phyloP scores from a whole-genome alignment of 2,329 filamentous ascomycete species.

The Venturia pyrina region DNA sequence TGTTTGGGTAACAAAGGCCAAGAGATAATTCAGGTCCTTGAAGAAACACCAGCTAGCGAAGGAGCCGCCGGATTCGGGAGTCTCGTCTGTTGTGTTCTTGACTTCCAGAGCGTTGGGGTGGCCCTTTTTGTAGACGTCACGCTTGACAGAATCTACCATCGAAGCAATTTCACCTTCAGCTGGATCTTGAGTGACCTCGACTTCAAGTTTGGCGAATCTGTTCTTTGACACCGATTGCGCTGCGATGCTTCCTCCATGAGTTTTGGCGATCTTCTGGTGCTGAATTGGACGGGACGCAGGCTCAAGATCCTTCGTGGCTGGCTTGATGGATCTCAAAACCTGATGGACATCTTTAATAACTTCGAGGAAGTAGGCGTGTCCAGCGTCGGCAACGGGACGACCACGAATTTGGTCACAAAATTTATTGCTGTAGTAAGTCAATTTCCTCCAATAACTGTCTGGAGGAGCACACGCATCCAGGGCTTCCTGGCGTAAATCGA shows the following conservation, averaged over 20 bases:
- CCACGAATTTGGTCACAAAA: too few species aligned
- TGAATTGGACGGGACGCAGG: neutral
- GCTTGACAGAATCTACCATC: neutral
- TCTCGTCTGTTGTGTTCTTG: neutral
- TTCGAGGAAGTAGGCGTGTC: neutral
- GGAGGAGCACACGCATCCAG: too few species aligned
- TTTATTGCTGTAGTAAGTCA: too few species aligned
- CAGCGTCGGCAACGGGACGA: neutral
- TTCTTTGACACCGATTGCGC: neutral
- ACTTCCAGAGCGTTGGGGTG: neutral
- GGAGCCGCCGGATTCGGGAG: neutral
- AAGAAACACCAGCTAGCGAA: slow-evolving; percentile 17
- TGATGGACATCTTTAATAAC: neutral
- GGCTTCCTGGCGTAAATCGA: neutral
- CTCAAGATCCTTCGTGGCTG: neutral
- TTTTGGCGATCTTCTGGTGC: neutral
- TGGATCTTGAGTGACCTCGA: neutral
- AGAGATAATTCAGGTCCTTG: slow-evolving; percentile 22
- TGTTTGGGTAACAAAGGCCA: slow-evolving; percentile 21
- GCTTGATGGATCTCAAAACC: neutral
- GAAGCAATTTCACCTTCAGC: neutral
- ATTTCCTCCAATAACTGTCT: too few species aligned
- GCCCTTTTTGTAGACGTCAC: neutral
- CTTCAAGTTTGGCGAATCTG: neutral
- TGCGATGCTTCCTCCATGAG: neutral